Percentiles rank a stretch among this genome's conserved stretches.
phyloP scores from a whole-genome alignment of 257 asterid genomes.

The Mitragyna speciosa region DNA sequence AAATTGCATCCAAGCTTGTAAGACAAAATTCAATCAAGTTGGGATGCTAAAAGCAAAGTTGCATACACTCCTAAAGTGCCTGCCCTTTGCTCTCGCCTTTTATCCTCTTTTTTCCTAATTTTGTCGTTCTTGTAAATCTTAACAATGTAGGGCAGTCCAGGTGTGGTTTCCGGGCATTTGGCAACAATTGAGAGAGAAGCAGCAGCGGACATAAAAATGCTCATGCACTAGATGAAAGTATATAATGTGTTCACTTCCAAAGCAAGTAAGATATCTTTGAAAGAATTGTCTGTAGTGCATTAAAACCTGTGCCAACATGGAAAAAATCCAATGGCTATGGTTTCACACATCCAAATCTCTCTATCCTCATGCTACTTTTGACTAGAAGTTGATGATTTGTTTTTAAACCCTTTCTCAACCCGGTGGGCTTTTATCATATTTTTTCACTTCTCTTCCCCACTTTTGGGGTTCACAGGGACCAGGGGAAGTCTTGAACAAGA shows the following conservation, averaged over 20 bases:
- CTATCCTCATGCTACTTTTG: background rate
- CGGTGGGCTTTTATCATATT: background rate
- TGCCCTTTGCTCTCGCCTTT: background rate
- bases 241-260: background rate
- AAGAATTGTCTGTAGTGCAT: background rate
- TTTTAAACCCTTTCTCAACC: background rate
- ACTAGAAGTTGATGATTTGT: background rate
- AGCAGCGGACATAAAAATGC: background rate
- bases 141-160: background rate
- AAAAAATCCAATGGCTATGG: background rate
- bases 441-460: background rate
- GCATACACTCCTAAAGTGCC: background rate
- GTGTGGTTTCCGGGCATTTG: background rate
- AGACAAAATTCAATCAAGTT: background rate
- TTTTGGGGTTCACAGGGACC: background rate
- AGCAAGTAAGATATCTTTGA: too few relatives aligned
- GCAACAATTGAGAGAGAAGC: background rate
- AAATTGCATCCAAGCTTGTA: background rate
- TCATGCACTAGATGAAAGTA: background rate
- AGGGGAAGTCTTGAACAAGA: background rate
- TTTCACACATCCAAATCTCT: background rate
- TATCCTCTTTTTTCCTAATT: background rate
- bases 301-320: background rate
- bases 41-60: background rate
- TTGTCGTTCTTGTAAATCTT: background rate